Evolutionary conservation across 257 asterid genomes (phyloP).

Genomic region (Primulina huaijiensis): DNA sequence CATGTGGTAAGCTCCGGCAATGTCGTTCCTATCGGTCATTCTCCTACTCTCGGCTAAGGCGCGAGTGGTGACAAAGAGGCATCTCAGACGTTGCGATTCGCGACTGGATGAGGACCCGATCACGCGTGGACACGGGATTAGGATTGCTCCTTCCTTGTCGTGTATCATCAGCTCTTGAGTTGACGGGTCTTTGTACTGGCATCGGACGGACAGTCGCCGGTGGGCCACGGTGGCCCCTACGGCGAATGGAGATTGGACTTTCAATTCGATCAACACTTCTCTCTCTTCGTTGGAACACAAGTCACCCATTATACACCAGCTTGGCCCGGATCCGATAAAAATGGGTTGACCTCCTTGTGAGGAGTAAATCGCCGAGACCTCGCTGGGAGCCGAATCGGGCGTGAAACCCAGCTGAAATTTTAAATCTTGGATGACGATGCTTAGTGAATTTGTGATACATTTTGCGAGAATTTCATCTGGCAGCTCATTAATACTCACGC

Average conservation of each 20-base stretch:
- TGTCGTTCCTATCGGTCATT: slow-evolving; percentile 50
- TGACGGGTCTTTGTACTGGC: slow-evolving; percentile 87
- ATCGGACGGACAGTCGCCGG: slow-evolving; percentile 70
- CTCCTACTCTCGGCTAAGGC: slow-evolving; percentile 84
- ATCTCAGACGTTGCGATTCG: slow-evolving; percentile 59
- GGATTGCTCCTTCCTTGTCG: slow-evolving; percentile 58
- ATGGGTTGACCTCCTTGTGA: slow-evolving; percentile 43
- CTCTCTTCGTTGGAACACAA: slow-evolving; percentile 74
- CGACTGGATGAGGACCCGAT: slow-evolving; percentile 55
- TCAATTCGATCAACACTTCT: slow-evolving; percentile 72
- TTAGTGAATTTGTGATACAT: slow-evolving; percentile 45
- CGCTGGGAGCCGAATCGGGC: slow-evolving; percentile 59
- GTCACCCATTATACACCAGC: slow-evolving; percentile 61
- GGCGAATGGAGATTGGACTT: slow-evolving; percentile 61
- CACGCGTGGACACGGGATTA: slow-evolving; percentile 78
- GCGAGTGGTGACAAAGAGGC: slow-evolving; percentile 67
- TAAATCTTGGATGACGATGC: slow-evolving; percentile 61
- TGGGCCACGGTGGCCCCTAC: slow-evolving; percentile 47
- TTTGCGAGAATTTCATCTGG: slow-evolving; percentile 34
- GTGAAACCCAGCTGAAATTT: slow-evolving; percentile 51
- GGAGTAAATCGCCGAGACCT: slow-evolving; percentile 65
- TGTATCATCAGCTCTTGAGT: slow-evolving; percentile 56
- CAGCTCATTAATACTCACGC: slow-evolving; percentile 43
- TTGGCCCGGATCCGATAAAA: slow-evolving; percentile 67
- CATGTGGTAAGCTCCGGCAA: slow-evolving; percentile 73